phyloP scores from a whole-genome alignment of 805 yeast genomes.

The Saccharomycopsis olivae region DNA sequence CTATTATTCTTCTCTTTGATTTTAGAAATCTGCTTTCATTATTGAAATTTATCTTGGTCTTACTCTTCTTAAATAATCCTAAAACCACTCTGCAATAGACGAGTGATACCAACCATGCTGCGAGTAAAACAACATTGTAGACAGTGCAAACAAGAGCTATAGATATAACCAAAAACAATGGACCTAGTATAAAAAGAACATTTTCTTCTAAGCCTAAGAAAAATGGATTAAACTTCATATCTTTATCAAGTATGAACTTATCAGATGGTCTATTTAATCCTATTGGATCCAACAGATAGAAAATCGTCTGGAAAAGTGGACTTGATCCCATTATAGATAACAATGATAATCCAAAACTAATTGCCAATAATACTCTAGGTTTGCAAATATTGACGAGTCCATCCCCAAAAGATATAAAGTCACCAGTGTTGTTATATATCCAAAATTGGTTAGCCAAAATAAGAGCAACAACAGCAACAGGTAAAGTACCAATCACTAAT shows the following conservation, averaged over 20 bases:
- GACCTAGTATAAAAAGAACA: conserved; percentile 40
- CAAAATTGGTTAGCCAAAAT: conserved; percentile 46
- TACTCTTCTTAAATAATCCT: conserved; percentile 8
- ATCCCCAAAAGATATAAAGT: conserved; percentile 34
- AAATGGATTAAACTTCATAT: conserved; percentile 40
- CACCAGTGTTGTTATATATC: conserved; percentile 28
- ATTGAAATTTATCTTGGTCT: conserved; percentile 2
- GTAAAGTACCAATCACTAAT: conserved; percentile 59
- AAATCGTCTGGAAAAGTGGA: conserved; percentile 27
- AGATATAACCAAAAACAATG: conserved; percentile 40
- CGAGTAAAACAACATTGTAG: conserved; percentile 22
- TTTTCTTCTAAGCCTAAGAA: conserved; percentile 58
- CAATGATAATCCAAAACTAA: conserved; percentile 23
- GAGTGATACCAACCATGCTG: conserved; percentile 15
- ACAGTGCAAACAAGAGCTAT: conserved; percentile 32
- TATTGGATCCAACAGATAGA: conserved; percentile 43
- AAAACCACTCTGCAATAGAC: no score
- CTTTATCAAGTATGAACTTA: conserved; percentile 28
- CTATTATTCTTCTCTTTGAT: conserved; percentile 24
- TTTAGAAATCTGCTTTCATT: conserved; percentile 17
- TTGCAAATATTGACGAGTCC: conserved; percentile 33
- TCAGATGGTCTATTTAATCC: conserved; percentile 36
- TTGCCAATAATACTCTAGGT: conserved; percentile 22
- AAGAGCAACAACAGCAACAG: conserved; percentile 46
- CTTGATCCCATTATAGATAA: conserved; percentile 31